Conservation (phyloP, 148 eudicot species). For the Camellia granthamiana region DNA sequence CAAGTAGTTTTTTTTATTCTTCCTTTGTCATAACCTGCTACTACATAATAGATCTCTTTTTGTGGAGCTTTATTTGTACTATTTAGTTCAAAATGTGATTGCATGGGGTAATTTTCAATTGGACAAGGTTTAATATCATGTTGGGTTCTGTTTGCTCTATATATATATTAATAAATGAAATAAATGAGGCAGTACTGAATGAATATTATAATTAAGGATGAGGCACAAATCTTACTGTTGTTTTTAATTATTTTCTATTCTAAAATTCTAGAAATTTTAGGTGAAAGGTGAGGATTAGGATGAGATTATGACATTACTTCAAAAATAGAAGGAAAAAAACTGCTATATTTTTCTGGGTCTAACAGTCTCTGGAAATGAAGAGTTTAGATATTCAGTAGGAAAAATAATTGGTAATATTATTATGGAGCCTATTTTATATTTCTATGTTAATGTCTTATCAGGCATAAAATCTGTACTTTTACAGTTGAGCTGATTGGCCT, state of each 20-base stretch:
- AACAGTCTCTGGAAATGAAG: not conserved
- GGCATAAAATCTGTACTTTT: not conserved
- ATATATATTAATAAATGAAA: not conserved
- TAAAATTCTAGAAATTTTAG: not conserved
- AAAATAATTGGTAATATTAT: not conserved
- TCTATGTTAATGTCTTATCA: not conserved
- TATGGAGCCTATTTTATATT: not conserved
- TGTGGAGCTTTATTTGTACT: not conserved
- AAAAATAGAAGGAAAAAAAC: not conserved
- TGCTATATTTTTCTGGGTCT: not conserved
- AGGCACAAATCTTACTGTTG: not conserved
- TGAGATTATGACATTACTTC: not conserved
- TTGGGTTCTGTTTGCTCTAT: not conserved
- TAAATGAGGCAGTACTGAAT: not conserved
- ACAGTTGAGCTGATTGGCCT: not conserved
- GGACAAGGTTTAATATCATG: not conserved
- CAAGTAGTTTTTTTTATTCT: not conserved
- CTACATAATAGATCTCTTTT: slow-evolving; percentile 3
- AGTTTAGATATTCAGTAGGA: not conserved
- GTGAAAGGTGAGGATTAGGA: not conserved
- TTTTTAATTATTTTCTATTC: not conserved
- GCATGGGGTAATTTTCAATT: not conserved
- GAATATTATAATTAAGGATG: not conserved
- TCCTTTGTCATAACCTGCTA: not conserved
- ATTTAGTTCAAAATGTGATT: not conserved